phyloP scores from a whole-genome alignment of 257 asterid species.

The Datura wrightii region DNA sequence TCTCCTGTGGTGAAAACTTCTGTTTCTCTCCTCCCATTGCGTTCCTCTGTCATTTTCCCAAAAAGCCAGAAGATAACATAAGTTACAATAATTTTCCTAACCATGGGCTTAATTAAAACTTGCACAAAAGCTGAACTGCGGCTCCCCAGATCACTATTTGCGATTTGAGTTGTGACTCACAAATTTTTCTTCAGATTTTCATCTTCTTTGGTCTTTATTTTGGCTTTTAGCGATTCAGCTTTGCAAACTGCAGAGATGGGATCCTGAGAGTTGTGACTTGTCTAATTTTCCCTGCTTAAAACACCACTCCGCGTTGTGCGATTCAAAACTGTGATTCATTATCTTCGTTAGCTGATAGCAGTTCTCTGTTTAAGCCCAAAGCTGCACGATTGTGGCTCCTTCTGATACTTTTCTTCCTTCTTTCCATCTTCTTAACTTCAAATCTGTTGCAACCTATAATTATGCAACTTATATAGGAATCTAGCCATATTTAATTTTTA shows the following conservation, averaged over 20 bases:
- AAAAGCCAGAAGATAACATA: too few relatives aligned
- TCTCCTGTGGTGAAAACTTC: too few relatives aligned
- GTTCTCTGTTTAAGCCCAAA: neutral
- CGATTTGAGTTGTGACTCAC: neutral
- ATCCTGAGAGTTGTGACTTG: neutral
- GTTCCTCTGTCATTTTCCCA: too few relatives aligned
- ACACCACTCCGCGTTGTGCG: neutral
- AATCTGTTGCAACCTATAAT: neutral
- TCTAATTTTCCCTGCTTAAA: neutral
- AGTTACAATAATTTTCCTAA: too few relatives aligned
- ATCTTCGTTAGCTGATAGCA: neutral
- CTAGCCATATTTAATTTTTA: neutral
- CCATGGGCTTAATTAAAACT: too few relatives aligned
- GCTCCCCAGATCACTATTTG: neutral
- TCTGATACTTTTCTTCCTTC: neutral
- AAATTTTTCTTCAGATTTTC: neutral
- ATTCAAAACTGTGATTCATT: neutral
- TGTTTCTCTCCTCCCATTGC: too few relatives aligned
- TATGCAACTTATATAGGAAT: neutral
- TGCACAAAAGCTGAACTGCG: too few relatives aligned
- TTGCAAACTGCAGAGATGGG: neutral
- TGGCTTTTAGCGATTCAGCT: neutral
- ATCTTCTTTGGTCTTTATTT: neutral
- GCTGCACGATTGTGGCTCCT: neutral
- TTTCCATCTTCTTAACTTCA: neutral